phyloP scores from a whole-genome alignment of 2,329 filamentous ascomycete species.

The Colletotrichum liaoningense region DNA sequence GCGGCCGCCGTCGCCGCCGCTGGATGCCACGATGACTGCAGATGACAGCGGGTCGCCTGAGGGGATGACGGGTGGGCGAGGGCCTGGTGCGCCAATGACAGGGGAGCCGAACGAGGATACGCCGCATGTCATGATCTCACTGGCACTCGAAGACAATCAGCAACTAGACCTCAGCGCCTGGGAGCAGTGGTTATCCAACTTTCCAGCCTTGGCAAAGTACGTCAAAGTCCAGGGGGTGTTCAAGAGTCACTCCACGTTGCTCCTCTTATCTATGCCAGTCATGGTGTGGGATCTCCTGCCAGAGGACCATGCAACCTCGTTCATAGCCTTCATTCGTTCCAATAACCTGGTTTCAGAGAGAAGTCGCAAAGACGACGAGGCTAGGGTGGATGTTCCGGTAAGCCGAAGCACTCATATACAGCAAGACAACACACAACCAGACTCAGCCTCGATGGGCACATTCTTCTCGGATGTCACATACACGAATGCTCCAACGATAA shows the following conservation, averaged over 20 bases:
- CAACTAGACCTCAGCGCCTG: slow-evolving; percentile 67
- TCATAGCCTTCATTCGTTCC: slow-evolving; percentile 49
- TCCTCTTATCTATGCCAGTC: slow-evolving; percentile 68
- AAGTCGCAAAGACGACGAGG: neutral
- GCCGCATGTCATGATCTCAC: slow-evolving; percentile 71
- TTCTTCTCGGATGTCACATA: slow-evolving; percentile 28
- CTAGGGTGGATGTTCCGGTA: neutral
- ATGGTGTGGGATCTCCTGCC: slow-evolving; percentile 71
- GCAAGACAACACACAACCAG: neutral
- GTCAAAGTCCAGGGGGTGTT: slow-evolving; percentile 72
- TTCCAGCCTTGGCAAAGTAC: slow-evolving; percentile 68
- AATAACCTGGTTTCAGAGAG: slow-evolving; percentile 25
- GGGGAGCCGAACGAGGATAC: slow-evolving; percentile 64
- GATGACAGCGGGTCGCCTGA: neutral
- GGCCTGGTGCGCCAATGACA: slow-evolving; percentile 23
- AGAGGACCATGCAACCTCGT: slow-evolving; percentile 67
- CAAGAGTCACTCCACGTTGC: slow-evolving; percentile 69
- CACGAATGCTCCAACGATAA: slow-evolving; percentile 8
- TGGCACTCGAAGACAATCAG: slow-evolving; percentile 69
- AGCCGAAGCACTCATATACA: neutral
- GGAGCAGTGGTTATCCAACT: slow-evolving; percentile 67
- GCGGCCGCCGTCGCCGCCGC: slow-evolving; percentile 51
- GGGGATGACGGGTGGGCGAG: slow-evolving; percentile 21
- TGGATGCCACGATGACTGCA: slow-evolving; percentile 37
- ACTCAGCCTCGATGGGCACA: slow-evolving; percentile 15